Evolutionary conservation across 2,329 filamentous ascomycete genomes (phyloP).

Genomic region (Sclerotiophoma versabilis): DNA sequence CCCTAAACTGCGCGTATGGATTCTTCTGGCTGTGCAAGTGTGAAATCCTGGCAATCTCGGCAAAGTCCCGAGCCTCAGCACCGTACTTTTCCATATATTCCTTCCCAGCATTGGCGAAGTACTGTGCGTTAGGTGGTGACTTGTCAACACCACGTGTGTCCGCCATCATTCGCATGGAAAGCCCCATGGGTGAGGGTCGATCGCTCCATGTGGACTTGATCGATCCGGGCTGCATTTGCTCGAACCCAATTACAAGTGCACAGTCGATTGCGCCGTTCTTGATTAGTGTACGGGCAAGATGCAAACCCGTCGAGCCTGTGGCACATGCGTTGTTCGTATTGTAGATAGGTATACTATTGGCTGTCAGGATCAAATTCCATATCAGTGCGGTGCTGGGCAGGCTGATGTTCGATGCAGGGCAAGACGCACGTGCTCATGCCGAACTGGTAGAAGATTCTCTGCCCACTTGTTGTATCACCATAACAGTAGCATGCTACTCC

Average conservation of each 20-base stretch:
- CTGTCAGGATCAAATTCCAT: conserved; percentile 39
- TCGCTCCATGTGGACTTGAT: conserved; percentile 84
- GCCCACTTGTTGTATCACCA: conserved; percentile 91
- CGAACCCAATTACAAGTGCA: conserved; percentile 89
- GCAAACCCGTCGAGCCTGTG: conserved; percentile 86
- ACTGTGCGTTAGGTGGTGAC: conserved; percentile 83
- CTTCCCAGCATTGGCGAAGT: conserved; percentile 90
- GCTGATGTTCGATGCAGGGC: background rate
- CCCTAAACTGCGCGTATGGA: conserved; percentile 93
- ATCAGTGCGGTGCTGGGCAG: background rate
- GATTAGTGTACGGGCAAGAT: conserved; percentile 80
- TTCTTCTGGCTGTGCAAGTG: conserved; percentile 88
- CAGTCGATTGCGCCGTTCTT: conserved; percentile 82
- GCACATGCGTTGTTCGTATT: conserved; percentile 99
- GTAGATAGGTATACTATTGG: conserved; percentile 78
- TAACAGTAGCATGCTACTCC: conserved; percentile 96
- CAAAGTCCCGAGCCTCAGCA: conserved; percentile 84
- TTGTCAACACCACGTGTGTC: conserved; percentile 79
- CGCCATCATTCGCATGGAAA: conserved; percentile 79
- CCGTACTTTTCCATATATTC: conserved; percentile 97
- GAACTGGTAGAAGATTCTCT: conserved; percentile 97
- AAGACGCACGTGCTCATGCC: conserved; percentile 73
- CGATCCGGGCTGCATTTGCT: conserved; percentile 94
- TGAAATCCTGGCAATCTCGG: conserved; percentile 89
- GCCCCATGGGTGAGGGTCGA: conserved; percentile 77